Evolutionary conservation across 2,329 filamentous ascomycete species (phyloP), one percentile per base, ranked within the genome.

Genomic region (Penicillium paneum): DNA sequence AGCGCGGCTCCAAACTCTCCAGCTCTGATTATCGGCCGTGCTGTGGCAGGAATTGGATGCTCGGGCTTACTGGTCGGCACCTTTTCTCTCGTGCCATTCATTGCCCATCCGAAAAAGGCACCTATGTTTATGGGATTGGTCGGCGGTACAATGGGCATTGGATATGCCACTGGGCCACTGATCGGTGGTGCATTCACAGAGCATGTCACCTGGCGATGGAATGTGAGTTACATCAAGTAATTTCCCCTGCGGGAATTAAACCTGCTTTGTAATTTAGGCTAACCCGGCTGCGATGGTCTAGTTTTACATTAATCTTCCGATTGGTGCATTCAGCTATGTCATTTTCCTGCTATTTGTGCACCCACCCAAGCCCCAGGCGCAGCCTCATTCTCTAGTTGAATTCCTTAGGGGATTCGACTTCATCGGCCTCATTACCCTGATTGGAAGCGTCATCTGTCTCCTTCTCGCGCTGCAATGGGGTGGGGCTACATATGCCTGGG

Each of bases 131-230:
- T 31, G 29, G 11, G 29, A 31, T 31, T 31, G 29, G 3, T 31
- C 12, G 29, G 29, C 5, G 29, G 29, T 12, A 12, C 29, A 31
- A 31, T 31, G 29, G 29, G 29, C 29, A 31, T 31, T 31, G 29
- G 29, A 31, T 31, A 31, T 1, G 58, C 66, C 26, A 52, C 66
- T 17, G 73, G 72, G 5, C 74, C 75, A 7, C 63, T 76, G 38
- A 62, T 79, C 35, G 76, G 76, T 31, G 77, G 76, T 17, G 75
- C 67, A 10, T 77, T 77, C 49, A 78, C 74, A 3, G 29, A 31
- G 29, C 11, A 31, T 13, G 29, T 31, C 29, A 31, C 29, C 6
- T 31, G 29, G 29, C 29, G 29, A 31, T 31, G 29, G 29, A 31
- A 8, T 73, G 75, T 64, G 49, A 68, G 29, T 31, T 31, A 13